Percentiles rank a stretch among this genome's conserved stretches.
Evolutionary conservation across 106 monocot species (phyloP).

Genomic region (Apostasia ramifera): DNA sequence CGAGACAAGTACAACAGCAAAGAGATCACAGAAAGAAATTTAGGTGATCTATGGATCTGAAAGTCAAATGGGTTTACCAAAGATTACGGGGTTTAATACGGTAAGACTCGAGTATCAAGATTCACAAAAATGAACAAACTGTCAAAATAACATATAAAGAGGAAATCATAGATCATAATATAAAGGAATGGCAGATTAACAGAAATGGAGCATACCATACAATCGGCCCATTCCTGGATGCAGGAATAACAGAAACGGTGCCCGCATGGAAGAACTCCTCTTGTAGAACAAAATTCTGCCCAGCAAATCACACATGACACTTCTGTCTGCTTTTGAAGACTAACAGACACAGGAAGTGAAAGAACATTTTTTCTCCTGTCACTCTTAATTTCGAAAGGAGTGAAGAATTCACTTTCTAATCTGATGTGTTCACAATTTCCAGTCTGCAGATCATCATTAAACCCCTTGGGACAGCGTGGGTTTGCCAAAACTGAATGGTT

Average conservation of each 20-base stretch:
- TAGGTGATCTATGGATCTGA: too few species aligned
- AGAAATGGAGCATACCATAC: conserved; percentile 37
- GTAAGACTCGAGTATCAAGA: too few species aligned
- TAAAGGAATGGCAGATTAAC: too few species aligned
- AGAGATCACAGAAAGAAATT: too few species aligned
- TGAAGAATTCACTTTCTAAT: conserved; percentile 1
- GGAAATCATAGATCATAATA: too few species aligned
- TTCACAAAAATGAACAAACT: too few species aligned
- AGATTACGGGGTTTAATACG: too few species aligned
- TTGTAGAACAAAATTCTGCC: conserved; percentile 70
- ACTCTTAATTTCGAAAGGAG: conserved; percentile 9
- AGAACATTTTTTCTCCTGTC: conserved; percentile 12
- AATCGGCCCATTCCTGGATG: conserved; percentile 77
- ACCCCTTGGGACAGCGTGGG: conserved; percentile 3
- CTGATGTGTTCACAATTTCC: conserved; percentile 4
- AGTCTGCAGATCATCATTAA: conserved; percentile 4
- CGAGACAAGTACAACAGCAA: too few species aligned
- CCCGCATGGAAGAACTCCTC: conserved; percentile 84
- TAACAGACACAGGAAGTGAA: conserved; percentile 5
- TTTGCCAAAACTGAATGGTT: neutral
- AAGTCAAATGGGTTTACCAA: too few species aligned
- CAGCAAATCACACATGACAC: conserved; percentile 93
- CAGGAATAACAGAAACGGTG: conserved; percentile 92
- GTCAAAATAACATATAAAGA: too few species aligned
- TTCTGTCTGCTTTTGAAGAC: conserved; percentile 20